phyloP scores from a whole-genome alignment of 805 yeast species.

The Cyberlindnera amylophila region DNA sequence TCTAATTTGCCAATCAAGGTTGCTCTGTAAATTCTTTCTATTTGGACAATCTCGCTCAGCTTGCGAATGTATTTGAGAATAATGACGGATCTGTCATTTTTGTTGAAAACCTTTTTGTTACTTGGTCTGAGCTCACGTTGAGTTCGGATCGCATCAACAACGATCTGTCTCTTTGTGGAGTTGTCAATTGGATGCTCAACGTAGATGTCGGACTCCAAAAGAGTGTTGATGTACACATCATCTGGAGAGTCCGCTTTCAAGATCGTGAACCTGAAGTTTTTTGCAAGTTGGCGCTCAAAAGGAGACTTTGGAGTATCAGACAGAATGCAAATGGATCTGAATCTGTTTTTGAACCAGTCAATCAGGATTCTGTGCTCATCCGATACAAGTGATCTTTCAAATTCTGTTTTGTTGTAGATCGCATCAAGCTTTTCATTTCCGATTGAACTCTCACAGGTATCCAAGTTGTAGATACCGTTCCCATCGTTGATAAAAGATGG shows the following conservation, averaged over 20 bases:
- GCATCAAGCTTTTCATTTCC: slow-evolving; percentile 43
- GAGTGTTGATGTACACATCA: slow-evolving; percentile 40
- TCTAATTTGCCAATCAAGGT: slow-evolving; percentile 23
- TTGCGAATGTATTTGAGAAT: slow-evolving; percentile 45
- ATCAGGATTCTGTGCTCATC: slow-evolving; percentile 65
- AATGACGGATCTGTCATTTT: slow-evolving; percentile 41
- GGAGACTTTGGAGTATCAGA: slow-evolving; percentile 41
- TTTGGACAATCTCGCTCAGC: slow-evolving; percentile 60
- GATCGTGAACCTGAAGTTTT: slow-evolving; percentile 33
- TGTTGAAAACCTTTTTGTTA: slow-evolving; percentile 28
- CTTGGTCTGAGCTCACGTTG: slow-evolving; percentile 27
- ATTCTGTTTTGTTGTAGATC: slow-evolving; percentile 46
- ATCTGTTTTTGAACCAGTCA: slow-evolving; percentile 65
- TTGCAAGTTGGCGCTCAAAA: slow-evolving; percentile 20
- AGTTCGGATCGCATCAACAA: slow-evolving; percentile 31
- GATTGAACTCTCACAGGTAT: not conserved
- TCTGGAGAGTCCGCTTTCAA: slow-evolving; percentile 40
- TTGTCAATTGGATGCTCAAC: slow-evolving; percentile 48
- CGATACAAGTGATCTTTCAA: slow-evolving; percentile 37
- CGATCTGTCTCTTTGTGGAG: slow-evolving; percentile 37
- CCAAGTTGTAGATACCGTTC: slow-evolving; percentile 25
- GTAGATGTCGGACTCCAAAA: slow-evolving; percentile 51
- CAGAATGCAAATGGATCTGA: slow-evolving; percentile 56
- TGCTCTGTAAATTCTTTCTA: slow-evolving; percentile 59
- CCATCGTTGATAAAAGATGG: slow-evolving; percentile 38